Evolutionary conservation across 306 rosid genomes (phyloP), one percentile per base, ranked within the genome.

Genomic region (Quercus mongolica): DNA sequence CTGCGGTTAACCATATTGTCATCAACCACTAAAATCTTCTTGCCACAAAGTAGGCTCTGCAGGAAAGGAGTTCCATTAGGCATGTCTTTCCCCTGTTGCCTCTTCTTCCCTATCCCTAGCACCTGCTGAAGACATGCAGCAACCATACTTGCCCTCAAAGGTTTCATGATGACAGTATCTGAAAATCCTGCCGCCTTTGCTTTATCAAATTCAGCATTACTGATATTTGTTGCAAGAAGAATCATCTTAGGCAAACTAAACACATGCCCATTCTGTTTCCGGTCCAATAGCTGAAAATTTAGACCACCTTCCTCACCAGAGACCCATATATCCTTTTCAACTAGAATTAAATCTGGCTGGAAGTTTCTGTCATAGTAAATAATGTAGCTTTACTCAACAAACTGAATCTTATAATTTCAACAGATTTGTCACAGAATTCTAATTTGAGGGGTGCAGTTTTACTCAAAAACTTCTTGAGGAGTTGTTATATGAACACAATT

Each of bases 51-150:
- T 76, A 90, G 86, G 89, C 88, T 88, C 68, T 83, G 83, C 17
- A 90, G 93, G 69, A 83, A 87, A 76, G 77, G 69, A n/a, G 96
- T 85, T 79, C 92, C 98, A 38, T 88, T 89, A 1, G 87, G 82
- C 73, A 75, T 69, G 83, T 86, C 92, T 62, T 78, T 89, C 20
- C 94, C 97, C 17, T 77, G 83, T 73, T 85, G 97, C 82, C 87
- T 89, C 87, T 87, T 89, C 87, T 89, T 96, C 54, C 96, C 94
- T 46, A 82, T 80, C 74, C 94, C 99, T 57, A 91, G 85, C 74
- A 90, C 97, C 80, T 96, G 98, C 82, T 96, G 99, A 82, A 96
- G 99, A 81, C 99, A 96, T 38, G 99, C 99, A 77, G 90, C 98
- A 81, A 96, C 93, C 99, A 91, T 93, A 79, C 98, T 96, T 1